Evolutionary conservation across 345 rosid species (phyloP), one percentile per base, ranked within the genome.

Genomic region (Rhizophora mangle): DNA sequence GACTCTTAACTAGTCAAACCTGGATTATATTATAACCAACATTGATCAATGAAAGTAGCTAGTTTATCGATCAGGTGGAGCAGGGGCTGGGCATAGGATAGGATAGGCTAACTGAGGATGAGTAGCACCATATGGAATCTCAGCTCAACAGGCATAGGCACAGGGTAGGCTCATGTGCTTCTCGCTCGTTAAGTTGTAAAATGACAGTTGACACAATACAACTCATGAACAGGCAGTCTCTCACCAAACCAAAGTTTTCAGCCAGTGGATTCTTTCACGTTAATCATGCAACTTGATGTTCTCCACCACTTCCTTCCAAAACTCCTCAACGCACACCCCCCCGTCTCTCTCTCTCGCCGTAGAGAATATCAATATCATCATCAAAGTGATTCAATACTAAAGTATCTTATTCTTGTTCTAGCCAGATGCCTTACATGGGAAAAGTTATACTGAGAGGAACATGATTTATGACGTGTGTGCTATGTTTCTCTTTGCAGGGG

Each of bases 101-200:
- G 47, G 46, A 36, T 24, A 24, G 24, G 24, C 39, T 36, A n/a
- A 39, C 57, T 53, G 16, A 9, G 34, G 37, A 13, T 20, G 20
- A 29, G 24, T 64, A 46, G 71, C 21, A 32, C 36, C 36, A 5
- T 5, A 77, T 8, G 19, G 55, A 52, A 21, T 47, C 74, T 49
- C 43, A 22, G 21, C 16, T 32, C 36, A 6, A 55, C 13, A n/a
- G 47, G 47, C 15, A 39, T 32, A 32, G 21, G 57, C 36, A 32
- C 36, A 26, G 27, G 8, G 13, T 10, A n/a, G 34, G 11, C 75
- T 81, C 87, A 81, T 84, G 85, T 74, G 83, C 75, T 79, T 84
- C 87, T 81, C 72, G 87, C 81, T 76, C 72, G 43, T 69, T 30
- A 31, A 69, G 55, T 65, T 53, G 60, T 66, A 63, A 70, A 72